phyloP scores from a whole-genome alignment of 192 early-diverging fungal genomes.

The Backusella psychrophila region DNA sequence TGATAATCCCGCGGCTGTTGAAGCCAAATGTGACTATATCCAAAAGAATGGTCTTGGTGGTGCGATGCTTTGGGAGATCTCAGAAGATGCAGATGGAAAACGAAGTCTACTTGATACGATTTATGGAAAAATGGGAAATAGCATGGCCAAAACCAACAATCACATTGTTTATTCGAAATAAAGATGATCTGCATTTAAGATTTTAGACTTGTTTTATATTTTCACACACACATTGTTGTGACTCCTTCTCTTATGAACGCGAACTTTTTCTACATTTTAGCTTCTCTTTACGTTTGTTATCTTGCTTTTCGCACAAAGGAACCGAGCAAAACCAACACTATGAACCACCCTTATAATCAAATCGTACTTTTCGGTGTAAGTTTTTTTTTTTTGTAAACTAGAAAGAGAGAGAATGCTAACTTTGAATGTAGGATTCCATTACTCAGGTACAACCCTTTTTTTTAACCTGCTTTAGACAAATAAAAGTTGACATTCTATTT shows the following conservation, averaged over 20 bases:
- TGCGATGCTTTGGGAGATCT: slow-evolving; percentile 81
- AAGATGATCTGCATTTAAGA: neutral
- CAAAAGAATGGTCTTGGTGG: slow-evolving; percentile 57
- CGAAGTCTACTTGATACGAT: slow-evolving; percentile 40
- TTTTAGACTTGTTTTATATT: neutral
- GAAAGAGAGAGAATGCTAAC: neutral
- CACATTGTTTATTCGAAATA: slow-evolving; percentile 37
- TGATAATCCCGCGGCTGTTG: slow-evolving; percentile 65
- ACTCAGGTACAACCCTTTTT: slow-evolving; percentile 36
- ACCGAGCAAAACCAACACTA: neutral
- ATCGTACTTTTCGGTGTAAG: slow-evolving; percentile 29
- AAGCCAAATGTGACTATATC: slow-evolving; percentile 67
- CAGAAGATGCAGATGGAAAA: slow-evolving; percentile 41
- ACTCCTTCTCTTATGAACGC: neutral
- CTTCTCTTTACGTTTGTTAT: neutral
- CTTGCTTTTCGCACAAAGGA: neutral
- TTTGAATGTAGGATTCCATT: slow-evolving; percentile 39
- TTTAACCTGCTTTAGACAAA: neutral
- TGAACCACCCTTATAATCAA: slow-evolving; percentile 21
- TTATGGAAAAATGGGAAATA: slow-evolving; percentile 16
- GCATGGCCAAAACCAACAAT: slow-evolving; percentile 35
- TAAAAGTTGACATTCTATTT: neutral
- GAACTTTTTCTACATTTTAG: neutral
- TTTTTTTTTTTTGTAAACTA: too few relatives aligned
- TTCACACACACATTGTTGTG: neutral